These are phyloP conservation scores for Rhodocollybia butyracea DNA, from an alignment of 768 basidiomycete genomes.

Conservation along the genomic window DNA sequence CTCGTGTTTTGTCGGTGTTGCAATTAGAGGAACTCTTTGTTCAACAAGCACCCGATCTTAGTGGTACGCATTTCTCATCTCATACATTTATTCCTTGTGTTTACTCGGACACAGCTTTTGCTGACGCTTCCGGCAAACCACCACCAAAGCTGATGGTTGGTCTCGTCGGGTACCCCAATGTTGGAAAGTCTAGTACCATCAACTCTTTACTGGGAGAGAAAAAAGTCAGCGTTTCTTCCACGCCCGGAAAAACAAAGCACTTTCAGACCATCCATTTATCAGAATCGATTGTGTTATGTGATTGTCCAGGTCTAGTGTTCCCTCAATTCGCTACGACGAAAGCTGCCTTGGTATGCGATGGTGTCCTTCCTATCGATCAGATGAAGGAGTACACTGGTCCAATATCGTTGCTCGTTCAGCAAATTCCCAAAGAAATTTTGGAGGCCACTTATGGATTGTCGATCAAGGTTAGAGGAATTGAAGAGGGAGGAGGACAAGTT, in stretches of 20 bases:
- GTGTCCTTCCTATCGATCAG: slow-evolving; percentile 96
- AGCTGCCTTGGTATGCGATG: slow-evolving; percentile 94
- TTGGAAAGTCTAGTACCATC: slow-evolving; percentile 97
- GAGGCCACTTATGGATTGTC: slow-evolving; percentile 87
- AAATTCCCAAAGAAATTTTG: slow-evolving; percentile 80
- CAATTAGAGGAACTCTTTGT: slow-evolving; percentile 87
- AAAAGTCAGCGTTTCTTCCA: slow-evolving; percentile 97
- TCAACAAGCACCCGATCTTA: slow-evolving; percentile 65
- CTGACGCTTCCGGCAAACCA: slow-evolving; percentile 49
- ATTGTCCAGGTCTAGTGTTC: slow-evolving; percentile 97
- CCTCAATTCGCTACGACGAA: slow-evolving; percentile 98
- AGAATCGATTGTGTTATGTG: slow-evolving; percentile 81
- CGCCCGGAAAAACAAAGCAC: slow-evolving; percentile 98
- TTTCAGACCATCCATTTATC: slow-evolving; percentile 98
- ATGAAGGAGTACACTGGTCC: slow-evolving; percentile 92
- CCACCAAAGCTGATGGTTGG: slow-evolving; percentile 75
- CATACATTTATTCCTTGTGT: neutral
- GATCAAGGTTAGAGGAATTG: slow-evolving; percentile 58
- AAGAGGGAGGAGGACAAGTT: slow-evolving; percentile 81
- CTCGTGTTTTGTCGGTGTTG: slow-evolving; percentile 76
- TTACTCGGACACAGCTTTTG: slow-evolving; percentile 45
- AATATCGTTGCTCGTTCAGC: slow-evolving; percentile 66
- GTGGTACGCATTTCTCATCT: slow-evolving; percentile 39
- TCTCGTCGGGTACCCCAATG: slow-evolving; percentile 97
- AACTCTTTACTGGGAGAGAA: slow-evolving; percentile 95